Evolutionary conservation across 768 basidiomycete species (phyloP).

Genomic region (Cystoderma amianthinum): DNA sequence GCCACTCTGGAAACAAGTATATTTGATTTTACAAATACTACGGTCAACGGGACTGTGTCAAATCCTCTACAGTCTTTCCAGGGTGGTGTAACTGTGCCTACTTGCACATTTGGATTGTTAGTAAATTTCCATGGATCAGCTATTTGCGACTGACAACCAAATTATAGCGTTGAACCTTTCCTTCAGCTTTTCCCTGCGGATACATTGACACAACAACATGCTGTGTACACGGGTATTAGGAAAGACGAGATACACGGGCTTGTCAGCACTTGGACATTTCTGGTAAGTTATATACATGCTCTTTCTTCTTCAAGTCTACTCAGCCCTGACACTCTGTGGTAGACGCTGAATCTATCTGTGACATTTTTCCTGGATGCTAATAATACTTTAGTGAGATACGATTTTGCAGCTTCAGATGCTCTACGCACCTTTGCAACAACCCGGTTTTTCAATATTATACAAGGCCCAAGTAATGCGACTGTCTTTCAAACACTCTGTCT

Average conservation of each 20-base stretch:
- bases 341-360: conserved; percentile 6
- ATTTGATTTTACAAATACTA: conserved; percentile 19
- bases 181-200: conserved; percentile 14
- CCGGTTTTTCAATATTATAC: conserved; percentile 20
- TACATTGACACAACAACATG: conserved; percentile 14
- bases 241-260: conserved; percentile 18
- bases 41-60: conserved; percentile 16
- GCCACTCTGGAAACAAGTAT: conserved; percentile 14
- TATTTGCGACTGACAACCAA: too few species aligned
- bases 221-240: conserved; percentile 16
- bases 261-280: conserved; percentile 5
- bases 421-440: conserved; percentile 21
- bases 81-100: conserved; percentile 11
- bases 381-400: conserved; percentile 17
- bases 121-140: too few species aligned
- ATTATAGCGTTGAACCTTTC: conserved; percentile 13
- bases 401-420: conserved; percentile 17
- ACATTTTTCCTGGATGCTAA: conserved; percentile 16
- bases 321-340: background rate
- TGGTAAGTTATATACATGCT: background rate
- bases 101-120: conserved; percentile 18
- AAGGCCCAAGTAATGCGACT: conserved; percentile 15
- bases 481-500: conserved; percentile 16
- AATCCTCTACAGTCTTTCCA: conserved; percentile 14
- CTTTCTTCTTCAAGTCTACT: background rate